Conservation (phyloP, 352 stramenopile genomes). For the Pythium apleroticum region DNA sequence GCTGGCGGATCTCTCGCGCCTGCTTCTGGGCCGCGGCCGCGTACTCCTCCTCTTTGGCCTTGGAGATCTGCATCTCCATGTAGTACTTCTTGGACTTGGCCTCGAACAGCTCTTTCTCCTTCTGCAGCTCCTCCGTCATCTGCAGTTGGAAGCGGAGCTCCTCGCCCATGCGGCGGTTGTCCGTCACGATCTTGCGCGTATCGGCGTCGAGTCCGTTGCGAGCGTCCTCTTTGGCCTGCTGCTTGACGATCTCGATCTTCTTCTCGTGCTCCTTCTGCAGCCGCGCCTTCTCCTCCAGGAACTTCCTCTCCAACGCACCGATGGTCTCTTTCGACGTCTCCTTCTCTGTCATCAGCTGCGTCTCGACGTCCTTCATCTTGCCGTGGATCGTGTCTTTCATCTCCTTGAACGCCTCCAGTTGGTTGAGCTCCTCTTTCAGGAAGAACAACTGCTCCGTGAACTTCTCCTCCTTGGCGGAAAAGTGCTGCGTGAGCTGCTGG, state of each 20-base stretch:
- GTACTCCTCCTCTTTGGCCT: slow-evolving; percentile 88
- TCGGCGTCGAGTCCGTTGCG: slow-evolving; percentile 89
- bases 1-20: slow-evolving; percentile 67
- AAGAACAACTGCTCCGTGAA: slow-evolving; percentile 57
- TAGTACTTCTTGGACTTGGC: slow-evolving; percentile 50
- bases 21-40: slow-evolving; percentile 79
- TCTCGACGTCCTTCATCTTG: slow-evolving; percentile 65
- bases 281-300: slow-evolving; percentile 84
- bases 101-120: slow-evolving; percentile 76
- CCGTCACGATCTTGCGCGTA: slow-evolving; percentile 89
- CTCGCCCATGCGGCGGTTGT: slow-evolving; percentile 92
- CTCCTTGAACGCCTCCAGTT: slow-evolving; percentile 67
- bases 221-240: slow-evolving; percentile 88
- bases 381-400: slow-evolving; percentile 61
- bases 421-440: slow-evolving; percentile 62
- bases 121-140: slow-evolving; percentile 88
- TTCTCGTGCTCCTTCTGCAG: slow-evolving; percentile 86
- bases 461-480: slow-evolving; percentile 48
- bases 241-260: slow-evolving; percentile 82
- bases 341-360: slow-evolving; percentile 53
- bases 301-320: slow-evolving; percentile 81
- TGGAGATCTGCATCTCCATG: slow-evolving; percentile 76
- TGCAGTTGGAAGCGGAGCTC: slow-evolving; percentile 92
- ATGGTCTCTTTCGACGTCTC: slow-evolving; percentile 55
- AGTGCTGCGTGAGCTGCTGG: slow-evolving; percentile 48